Conservation (phyloP, 2,329 filamentous ascomycete species). For the Madurella mycetomatis region DNA sequence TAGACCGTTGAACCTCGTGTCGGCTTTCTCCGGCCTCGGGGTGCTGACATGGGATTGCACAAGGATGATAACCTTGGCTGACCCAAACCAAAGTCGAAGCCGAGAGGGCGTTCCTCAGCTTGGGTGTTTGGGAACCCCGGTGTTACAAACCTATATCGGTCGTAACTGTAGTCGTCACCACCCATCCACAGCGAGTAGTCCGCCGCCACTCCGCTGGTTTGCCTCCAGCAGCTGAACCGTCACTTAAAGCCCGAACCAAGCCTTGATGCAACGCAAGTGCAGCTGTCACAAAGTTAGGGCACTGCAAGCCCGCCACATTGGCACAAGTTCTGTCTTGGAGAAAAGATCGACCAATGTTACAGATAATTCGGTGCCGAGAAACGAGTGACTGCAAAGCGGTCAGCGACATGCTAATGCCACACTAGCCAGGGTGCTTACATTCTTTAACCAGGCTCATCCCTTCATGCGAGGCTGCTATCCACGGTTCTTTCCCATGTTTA, state of each 20-base stretch:
- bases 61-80: constrained; percentile 3
- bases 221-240: not conserved
- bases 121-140: not conserved
- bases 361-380: not conserved
- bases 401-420: constrained; percentile 8
- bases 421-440: constrained; percentile 10
- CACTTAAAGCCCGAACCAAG: not conserved
- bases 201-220: not conserved
- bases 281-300: not conserved
- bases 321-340: constrained; percentile 1
- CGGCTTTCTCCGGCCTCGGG: constrained; percentile 7
- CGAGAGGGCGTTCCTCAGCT: not conserved
- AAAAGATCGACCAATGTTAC: constrained; percentile 2
- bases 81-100: not conserved
- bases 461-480: not conserved
- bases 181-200: not conserved
- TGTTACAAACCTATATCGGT: not conserved
- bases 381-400: constrained; percentile 13
- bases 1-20: not conserved
- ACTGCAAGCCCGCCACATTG: not conserved
- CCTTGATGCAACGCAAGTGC: not conserved
- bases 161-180: not conserved
- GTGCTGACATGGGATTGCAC: not conserved
- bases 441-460: not conserved
- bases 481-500: not conserved